These are phyloP conservation scores for Monoraphidium neglectum DNA, from an alignment of 139 green algal genomes.

Conservation along the genomic window DNA sequence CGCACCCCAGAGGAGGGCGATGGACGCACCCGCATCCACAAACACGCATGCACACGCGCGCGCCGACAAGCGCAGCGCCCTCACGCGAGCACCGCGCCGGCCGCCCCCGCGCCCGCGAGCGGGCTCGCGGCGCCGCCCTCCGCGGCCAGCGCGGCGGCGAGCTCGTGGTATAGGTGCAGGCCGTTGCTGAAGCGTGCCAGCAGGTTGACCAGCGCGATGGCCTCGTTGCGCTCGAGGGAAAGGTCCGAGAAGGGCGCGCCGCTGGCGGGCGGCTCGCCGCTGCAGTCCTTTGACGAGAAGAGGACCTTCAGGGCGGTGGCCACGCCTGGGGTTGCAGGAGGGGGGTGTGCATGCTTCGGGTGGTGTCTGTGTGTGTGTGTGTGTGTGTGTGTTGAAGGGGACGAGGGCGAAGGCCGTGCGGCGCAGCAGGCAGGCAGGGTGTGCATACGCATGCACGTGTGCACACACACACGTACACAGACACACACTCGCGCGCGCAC, in stretches of 20 bases:
- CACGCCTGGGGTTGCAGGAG: slow-evolving; percentile 60
- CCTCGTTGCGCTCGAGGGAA: slow-evolving; percentile 90
- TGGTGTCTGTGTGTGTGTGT: background rate
- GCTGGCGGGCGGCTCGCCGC: background rate
- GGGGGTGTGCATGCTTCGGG: background rate
- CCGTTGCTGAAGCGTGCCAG: slow-evolving; percentile 76
- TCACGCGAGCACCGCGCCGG: too few species aligned
- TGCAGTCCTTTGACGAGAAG: slow-evolving; percentile 77
- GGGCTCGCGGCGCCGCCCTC: too few species aligned
- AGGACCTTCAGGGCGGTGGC: slow-evolving; percentile 95
- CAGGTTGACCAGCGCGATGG: slow-evolving; percentile 94
- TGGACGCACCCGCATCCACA: too few species aligned
- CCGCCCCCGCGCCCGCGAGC: too few species aligned
- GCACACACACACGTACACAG: background rate
- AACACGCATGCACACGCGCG: too few species aligned
- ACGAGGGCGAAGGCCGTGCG: background rate
- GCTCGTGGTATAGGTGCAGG: slow-evolving; percentile 58
- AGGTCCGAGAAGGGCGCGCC: slow-evolving; percentile 5
- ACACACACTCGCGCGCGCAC: too few species aligned
- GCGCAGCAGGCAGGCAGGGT: background rate
- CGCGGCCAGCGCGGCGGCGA: slow-evolving; percentile 11
- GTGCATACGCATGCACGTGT: background rate
- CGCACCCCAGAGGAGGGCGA: too few species aligned
- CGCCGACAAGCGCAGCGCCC: too few species aligned
- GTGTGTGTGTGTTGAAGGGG: background rate